Conservation (phyloP, 306 rosid genomes). For the Astragalus membranaceus region DNA sequence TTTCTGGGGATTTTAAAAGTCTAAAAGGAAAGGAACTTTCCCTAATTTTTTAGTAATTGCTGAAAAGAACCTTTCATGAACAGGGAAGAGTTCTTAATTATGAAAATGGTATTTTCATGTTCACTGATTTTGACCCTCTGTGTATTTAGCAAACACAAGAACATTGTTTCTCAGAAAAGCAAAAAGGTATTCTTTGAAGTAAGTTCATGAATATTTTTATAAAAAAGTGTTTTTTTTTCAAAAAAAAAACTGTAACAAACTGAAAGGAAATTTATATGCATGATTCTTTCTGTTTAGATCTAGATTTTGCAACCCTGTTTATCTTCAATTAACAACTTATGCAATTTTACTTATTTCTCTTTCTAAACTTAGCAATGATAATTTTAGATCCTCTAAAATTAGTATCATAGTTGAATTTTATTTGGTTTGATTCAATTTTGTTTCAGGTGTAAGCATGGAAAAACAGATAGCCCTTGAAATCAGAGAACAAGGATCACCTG, state of each 20-base stretch:
- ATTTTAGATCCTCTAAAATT: neutral
- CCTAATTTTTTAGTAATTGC: neutral
- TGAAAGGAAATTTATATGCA: neutral
- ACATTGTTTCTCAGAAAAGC: neutral
- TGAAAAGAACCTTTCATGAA: neutral
- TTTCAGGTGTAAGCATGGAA: conserved; percentile 39
- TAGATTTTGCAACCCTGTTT: neutral
- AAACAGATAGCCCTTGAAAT: conserved; percentile 11
- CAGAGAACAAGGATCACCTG: conserved; percentile 18
- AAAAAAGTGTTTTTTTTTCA: no score
- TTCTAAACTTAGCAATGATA: neutral
- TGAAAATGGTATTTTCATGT: neutral
- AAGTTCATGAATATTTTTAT: neutral
- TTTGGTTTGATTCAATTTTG: neutral
- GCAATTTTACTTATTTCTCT: no score
- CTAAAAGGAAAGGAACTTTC: neutral
- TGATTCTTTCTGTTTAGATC: neutral
- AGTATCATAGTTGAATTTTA: neutral
- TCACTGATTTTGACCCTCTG: neutral
- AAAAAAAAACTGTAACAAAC: no score
- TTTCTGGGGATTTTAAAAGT: neutral
- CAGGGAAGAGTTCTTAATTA: neutral
- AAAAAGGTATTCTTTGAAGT: neutral
- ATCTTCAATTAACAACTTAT: neutral
- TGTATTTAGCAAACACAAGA: neutral